A percentile compares a stretch with the other conserved stretches of the same genome.
phyloP scores from a whole-genome alignment of 2,329 filamentous ascomycete species.

The Fusarium sp. region DNA sequence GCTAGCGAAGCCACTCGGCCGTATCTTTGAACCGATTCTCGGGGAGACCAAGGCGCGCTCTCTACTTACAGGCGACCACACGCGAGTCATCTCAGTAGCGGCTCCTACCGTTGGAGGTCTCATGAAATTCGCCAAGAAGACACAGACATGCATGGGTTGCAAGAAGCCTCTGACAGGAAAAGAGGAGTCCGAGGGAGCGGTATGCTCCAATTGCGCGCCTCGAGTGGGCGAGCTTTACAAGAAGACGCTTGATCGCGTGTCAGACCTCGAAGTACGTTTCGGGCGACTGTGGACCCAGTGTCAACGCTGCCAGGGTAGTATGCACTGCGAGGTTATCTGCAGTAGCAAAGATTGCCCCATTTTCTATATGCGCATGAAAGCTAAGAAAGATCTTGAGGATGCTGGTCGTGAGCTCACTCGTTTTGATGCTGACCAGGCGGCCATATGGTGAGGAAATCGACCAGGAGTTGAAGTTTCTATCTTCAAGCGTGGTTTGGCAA shows the following conservation, averaged over 20 bases:
- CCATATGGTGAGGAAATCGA: conserved; percentile 61
- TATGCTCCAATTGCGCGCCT: conserved; percentile 86
- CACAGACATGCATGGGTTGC: conserved; percentile 97
- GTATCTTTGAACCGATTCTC: conserved; percentile 98
- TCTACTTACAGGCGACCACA: conserved; percentile 91
- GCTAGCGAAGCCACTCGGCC: conserved; percentile 89
- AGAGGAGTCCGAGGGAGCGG: conserved; percentile 83
- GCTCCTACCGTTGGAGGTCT: conserved; percentile 91
- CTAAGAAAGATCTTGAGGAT: conserved; percentile 98
- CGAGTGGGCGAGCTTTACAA: conserved; percentile 93
- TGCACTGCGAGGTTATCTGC: conserved; percentile 99
- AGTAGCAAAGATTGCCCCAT: conserved; percentile 96
- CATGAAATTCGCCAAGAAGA: conserved; percentile 99
- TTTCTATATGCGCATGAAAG: conserved; percentile 99
- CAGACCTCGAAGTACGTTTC: conserved; percentile 93
- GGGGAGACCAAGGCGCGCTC: conserved; percentile 91
- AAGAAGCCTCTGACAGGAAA: conserved; percentile 91
- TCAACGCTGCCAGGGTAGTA: conserved; percentile 95
- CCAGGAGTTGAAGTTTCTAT: background rate
- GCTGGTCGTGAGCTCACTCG: conserved; percentile 87
- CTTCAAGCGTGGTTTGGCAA: background rate
- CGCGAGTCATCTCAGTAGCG: conserved; percentile 91
- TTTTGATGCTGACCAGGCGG: conserved; percentile 87
- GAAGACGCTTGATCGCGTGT: conserved; percentile 87
- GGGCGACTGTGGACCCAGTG: conserved; percentile 97